Evolutionary conservation across 306 rosid species (phyloP).

Genomic region (Nissolia schottii): DNA sequence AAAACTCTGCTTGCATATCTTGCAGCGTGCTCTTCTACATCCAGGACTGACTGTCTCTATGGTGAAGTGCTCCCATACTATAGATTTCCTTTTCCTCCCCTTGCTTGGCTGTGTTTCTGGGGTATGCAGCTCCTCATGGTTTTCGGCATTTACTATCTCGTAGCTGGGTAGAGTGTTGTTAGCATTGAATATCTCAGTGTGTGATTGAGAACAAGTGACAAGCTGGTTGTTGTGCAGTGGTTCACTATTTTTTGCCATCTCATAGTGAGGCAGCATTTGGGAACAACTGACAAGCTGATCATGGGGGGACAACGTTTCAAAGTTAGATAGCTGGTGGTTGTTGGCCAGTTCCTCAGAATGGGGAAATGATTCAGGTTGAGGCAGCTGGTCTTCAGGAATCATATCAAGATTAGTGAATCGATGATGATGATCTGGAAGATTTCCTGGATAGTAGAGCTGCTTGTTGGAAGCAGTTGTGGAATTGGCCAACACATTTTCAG

Average conservation of each 20-base stretch:
- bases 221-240: conserved; percentile 23
- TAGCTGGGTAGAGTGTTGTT: conserved; percentile 28
- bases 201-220: conserved; percentile 26
- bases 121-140: conserved; percentile 39
- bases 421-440: conserved; percentile 20
- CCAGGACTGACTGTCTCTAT: conserved; percentile 78
- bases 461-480: conserved; percentile 15
- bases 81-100: conserved; percentile 85
- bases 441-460: conserved; percentile 25
- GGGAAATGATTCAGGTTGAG: conserved; percentile 34
- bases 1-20: conserved; percentile 89
- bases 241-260: conserved; percentile 35
- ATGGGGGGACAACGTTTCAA: conserved; percentile 27
- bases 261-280: conserved; percentile 37
- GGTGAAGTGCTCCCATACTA: conserved; percentile 96
- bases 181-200: conserved; percentile 25
- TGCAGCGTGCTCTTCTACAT: conserved; percentile 91
- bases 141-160: conserved; percentile 39
- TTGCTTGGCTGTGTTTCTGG: conserved; percentile 74
- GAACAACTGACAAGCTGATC: conserved; percentile 38
- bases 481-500: conserved; percentile 23
- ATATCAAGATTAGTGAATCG: conserved; percentile 15
- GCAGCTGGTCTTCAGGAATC: conserved; percentile 40
- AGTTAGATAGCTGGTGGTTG: conserved; percentile 24
- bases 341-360: conserved; percentile 20